A percentile compares a stretch with the other conserved stretches of the same genome.
These are phyloP conservation scores for Fusarium mexicanum DNA, from an alignment of 2,329 filamentous ascomycete species.

Conservation along the genomic window DNA sequence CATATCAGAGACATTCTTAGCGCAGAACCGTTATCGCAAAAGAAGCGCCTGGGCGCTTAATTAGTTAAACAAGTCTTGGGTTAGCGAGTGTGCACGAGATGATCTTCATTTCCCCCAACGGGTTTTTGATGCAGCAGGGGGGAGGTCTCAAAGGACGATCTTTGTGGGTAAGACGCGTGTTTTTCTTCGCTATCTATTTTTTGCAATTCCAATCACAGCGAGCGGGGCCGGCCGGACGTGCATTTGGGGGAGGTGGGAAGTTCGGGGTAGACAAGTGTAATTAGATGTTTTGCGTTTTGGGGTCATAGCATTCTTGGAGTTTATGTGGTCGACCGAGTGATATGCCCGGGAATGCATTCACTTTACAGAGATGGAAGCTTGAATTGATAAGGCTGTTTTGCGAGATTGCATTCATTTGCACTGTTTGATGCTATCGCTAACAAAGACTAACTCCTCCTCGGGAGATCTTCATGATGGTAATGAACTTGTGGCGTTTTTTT, in stretches of 20 bases:
- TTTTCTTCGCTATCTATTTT: constrained; percentile 18
- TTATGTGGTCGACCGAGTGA: constrained; percentile 13
- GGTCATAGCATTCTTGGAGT: constrained; percentile 9
- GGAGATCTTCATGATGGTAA: constrained; percentile 23
- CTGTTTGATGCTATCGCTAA: constrained; percentile 26
- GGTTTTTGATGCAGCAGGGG: constrained; percentile 22
- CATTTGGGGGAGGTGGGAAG: background rate
- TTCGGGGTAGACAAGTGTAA: constrained; percentile 1
- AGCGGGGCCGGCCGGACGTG: constrained; percentile 23
- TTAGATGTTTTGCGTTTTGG: constrained; percentile 21
- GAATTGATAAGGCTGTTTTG: background rate
- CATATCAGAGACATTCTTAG: constrained; percentile 26
- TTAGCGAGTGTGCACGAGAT: constrained; percentile 25
- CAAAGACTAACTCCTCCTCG: constrained; percentile 1
- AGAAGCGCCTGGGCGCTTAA: constrained; percentile 32
- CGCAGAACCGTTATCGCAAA: constrained; percentile 14
- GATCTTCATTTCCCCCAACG: constrained; percentile 41
- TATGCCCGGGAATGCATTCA: constrained; percentile 2
- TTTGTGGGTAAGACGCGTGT: constrained; percentile 36
- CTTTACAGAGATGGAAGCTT: background rate
- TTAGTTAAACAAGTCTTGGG: background rate
- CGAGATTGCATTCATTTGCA: constrained; percentile 21
- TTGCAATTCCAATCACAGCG: background rate
- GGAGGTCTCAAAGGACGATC: constrained; percentile 7
- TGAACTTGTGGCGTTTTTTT: constrained; percentile 16